phyloP scores from a whole-genome alignment of 106 monocot species.

The Apostasia shenzhenica region DNA sequence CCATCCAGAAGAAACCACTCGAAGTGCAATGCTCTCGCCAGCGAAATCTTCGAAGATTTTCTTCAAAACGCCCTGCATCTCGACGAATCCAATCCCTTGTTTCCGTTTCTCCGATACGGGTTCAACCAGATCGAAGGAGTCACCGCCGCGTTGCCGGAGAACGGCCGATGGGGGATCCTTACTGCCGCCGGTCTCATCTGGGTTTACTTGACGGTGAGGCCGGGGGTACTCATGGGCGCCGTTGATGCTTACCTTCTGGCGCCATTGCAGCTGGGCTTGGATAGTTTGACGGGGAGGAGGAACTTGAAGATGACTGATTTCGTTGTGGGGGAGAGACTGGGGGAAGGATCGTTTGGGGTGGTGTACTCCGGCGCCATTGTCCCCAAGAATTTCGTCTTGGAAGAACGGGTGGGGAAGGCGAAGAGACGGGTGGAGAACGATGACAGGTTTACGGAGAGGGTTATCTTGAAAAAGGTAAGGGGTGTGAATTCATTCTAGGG shows the following conservation, averaged over 20 bases:
- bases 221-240: slow-evolving; percentile 84
- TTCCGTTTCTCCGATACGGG: slow-evolving; percentile 19
- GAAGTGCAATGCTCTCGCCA: slow-evolving; percentile 28
- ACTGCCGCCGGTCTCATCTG: slow-evolving; percentile 34
- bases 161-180: slow-evolving; percentile 52
- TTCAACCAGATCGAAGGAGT: slow-evolving; percentile 28
- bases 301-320: slow-evolving; percentile 79
- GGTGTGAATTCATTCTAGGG: background rate
- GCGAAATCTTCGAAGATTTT: slow-evolving; percentile 17
- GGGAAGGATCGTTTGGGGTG: slow-evolving; percentile 88
- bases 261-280: slow-evolving; percentile 65
- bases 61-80: slow-evolving; percentile 16
- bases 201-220: slow-evolving; percentile 82
- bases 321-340: slow-evolving; percentile 67
- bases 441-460: slow-evolving; percentile 66
- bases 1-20: background rate
- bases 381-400: slow-evolving; percentile 38
- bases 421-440: slow-evolving; percentile 32
- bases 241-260: slow-evolving; percentile 80
- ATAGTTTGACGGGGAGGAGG: slow-evolving; percentile 66
- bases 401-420: slow-evolving; percentile 37
- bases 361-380: slow-evolving; percentile 80
- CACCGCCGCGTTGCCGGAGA: slow-evolving; percentile 23
- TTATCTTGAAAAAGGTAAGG: slow-evolving; percentile 82
- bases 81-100: slow-evolving; percentile 27